Evolutionary conservation across 1,284 basidiomycete species (phyloP).

Genomic region (Apiotrichum domesticum): DNA sequence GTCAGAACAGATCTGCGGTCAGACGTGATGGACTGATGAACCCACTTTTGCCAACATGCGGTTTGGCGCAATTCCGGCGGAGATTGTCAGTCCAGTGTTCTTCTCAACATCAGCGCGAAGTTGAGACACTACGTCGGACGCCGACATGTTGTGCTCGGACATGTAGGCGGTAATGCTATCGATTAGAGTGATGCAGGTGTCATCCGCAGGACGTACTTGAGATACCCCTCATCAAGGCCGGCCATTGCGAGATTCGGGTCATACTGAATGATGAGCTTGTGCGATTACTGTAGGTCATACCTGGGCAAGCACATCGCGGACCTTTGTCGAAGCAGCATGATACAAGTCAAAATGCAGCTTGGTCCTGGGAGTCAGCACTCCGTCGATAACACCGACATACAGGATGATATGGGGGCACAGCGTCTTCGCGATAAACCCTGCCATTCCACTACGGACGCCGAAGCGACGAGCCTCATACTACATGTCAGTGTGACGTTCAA

Average conservation of each 20-base stretch:
- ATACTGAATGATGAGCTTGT: slow-evolving; percentile 52
- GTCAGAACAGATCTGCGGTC: slow-evolving; percentile 77
- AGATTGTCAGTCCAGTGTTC: slow-evolving; percentile 81
- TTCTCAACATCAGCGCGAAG: slow-evolving; percentile 65
- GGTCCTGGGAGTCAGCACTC: slow-evolving; percentile 21
- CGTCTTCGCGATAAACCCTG: slow-evolving; percentile 87
- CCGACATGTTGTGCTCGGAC: slow-evolving; percentile 57
- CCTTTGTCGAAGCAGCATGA: slow-evolving; percentile 58
- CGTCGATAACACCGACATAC: slow-evolving; percentile 52
- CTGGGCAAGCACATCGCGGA: slow-evolving; percentile 37
- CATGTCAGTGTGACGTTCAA: slow-evolving; percentile 22
- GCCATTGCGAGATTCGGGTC: slow-evolving; percentile 74
- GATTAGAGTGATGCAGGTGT: slow-evolving; percentile 5
- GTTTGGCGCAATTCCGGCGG: slow-evolving; percentile 83
- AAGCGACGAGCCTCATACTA: slow-evolving; percentile 86
- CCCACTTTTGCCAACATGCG: slow-evolving; percentile 69
- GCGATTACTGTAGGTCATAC: slow-evolving; percentile 9
- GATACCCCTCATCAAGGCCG: slow-evolving; percentile 81
- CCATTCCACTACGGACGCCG: slow-evolving; percentile 84
- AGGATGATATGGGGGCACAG: slow-evolving; percentile 87
- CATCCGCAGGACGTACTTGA: slow-evolving; percentile 60
- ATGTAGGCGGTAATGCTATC: slow-evolving; percentile 57
- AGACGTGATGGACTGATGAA: background rate
- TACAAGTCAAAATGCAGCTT: slow-evolving; percentile 58
- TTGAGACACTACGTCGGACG: slow-evolving; percentile 67